Evolutionary conservation across 2,329 filamentous ascomycete species (phyloP).

Genomic region (Clonostachys chloroleuca): DNA sequence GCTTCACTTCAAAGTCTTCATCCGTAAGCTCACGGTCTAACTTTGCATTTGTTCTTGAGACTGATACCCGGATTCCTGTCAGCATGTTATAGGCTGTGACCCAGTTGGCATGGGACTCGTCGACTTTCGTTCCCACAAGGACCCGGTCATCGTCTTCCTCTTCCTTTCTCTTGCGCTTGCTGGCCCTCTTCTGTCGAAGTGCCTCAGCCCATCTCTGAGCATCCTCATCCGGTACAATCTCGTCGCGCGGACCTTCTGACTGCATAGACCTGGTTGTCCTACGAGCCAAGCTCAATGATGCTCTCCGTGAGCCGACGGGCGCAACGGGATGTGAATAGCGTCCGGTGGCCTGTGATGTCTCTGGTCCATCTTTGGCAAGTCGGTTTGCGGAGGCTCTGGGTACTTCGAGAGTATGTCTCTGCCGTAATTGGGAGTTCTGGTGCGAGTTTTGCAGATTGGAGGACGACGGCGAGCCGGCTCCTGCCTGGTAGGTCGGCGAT

Average conservation of each 20-base stretch:
- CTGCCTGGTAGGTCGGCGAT: constrained; percentile 50
- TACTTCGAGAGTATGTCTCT: constrained; percentile 86
- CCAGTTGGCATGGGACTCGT: constrained; percentile 96
- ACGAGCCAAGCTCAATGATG: constrained; percentile 78
- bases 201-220: constrained; percentile 89
- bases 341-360: constrained; percentile 65
- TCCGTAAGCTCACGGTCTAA: constrained; percentile 86
- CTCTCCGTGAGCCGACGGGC: constrained; percentile 60
- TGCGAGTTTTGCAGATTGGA: constrained; percentile 40
- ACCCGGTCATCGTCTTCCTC: constrained; percentile 92
- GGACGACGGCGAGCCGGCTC: constrained; percentile 38
- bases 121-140: constrained; percentile 93
- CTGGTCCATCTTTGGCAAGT: constrained; percentile 68
- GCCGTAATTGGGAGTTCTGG: constrained; percentile 56
- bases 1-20: constrained; percentile 87
- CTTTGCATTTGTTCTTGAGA: constrained; percentile 95
- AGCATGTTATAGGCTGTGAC: constrained; percentile 99
- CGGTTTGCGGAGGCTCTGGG: constrained; percentile 64
- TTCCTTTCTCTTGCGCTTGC: constrained; percentile 77
- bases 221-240: constrained; percentile 83
- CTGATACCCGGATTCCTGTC: constrained; percentile 94
- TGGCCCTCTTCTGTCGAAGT: constrained; percentile 86
- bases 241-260: constrained; percentile 79
- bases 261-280: constrained; percentile 80
- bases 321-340: constrained; percentile 69